phyloP scores from a whole-genome alignment of 805 yeast species.

The Candida germanica region DNA sequence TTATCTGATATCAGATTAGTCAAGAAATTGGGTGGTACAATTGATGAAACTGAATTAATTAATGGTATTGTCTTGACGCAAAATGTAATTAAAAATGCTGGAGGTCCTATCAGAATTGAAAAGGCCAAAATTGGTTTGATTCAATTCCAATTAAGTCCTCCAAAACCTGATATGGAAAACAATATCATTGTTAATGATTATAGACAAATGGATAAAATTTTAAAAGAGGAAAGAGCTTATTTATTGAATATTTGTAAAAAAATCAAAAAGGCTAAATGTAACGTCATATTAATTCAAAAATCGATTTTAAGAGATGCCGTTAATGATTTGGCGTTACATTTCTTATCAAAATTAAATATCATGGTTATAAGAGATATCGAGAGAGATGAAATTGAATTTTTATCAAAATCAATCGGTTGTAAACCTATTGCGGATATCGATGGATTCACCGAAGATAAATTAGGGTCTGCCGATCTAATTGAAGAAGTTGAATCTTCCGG shows the following conservation, averaged over 20 bases:
- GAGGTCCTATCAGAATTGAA: slow-evolving; percentile 93
- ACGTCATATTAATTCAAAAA: slow-evolving; percentile 84
- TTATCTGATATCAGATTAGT: slow-evolving; percentile 82
- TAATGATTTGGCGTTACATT: slow-evolving; percentile 90
- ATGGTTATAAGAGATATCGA: slow-evolving; percentile 94
- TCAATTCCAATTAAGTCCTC: slow-evolving; percentile 95
- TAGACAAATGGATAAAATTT: slow-evolving; percentile 97
- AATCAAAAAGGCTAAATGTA: slow-evolving; percentile 95
- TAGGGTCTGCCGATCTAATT: slow-evolving; percentile 87
- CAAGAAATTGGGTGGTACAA: slow-evolving; percentile 96
- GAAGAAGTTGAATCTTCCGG: slow-evolving; percentile 91
- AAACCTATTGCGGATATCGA: slow-evolving; percentile 96
- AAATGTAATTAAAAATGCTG: slow-evolving; percentile 82
- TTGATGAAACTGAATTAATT: slow-evolving; percentile 90
- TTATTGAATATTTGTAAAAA: slow-evolving; percentile 91
- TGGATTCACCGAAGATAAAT: slow-evolving; percentile 85
- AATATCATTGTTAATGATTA: slow-evolving; percentile 96
- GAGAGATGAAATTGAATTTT: slow-evolving; percentile 93
- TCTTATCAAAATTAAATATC: slow-evolving; percentile 86
- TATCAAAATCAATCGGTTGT: slow-evolving; percentile 81
- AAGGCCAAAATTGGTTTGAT: slow-evolving; percentile 87
- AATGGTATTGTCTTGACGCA: slow-evolving; percentile 95
- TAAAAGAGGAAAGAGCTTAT: slow-evolving; percentile 97
- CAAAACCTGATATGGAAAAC: slow-evolving; percentile 97
- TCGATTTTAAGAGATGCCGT: slow-evolving; percentile 94